These are phyloP conservation scores for Alternaria brassicicola DNA, from an alignment of 2,329 filamentous ascomycete genomes.

Conservation along the genomic window DNA sequence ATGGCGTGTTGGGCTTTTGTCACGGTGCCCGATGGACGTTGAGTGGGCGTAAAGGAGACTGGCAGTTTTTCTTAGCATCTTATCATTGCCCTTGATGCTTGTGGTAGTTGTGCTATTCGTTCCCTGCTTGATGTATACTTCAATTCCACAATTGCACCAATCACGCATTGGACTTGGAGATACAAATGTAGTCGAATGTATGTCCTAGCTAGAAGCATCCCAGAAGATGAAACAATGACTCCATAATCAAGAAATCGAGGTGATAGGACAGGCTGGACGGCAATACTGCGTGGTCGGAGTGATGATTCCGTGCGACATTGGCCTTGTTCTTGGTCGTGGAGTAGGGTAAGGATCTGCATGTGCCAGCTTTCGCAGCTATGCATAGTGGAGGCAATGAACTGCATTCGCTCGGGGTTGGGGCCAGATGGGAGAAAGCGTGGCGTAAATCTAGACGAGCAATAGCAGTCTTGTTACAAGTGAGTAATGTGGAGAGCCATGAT, in stretches of 20 bases:
- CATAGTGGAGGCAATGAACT: background rate
- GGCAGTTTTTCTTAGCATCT: background rate
- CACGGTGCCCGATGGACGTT: background rate
- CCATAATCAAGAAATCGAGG: background rate
- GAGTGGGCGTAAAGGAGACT: background rate
- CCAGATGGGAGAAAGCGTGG: background rate
- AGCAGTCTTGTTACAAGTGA: background rate
- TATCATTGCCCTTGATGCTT: background rate
- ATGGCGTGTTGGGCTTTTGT: background rate
- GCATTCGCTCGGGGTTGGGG: background rate
- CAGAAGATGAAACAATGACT: background rate
- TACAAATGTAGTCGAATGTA: background rate
- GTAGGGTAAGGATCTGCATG: constrained; percentile 2
- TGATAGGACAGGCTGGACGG: background rate
- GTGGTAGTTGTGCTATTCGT: background rate
- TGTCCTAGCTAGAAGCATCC: background rate
- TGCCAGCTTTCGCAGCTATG: background rate
- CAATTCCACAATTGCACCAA: background rate
- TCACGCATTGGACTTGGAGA: background rate
- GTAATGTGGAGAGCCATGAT: background rate
- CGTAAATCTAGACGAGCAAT: background rate
- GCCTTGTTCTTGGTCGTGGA: background rate
- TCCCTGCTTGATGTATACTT: background rate
- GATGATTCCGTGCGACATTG: constrained; percentile 27
- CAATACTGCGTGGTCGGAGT: constrained; percentile 7